These are phyloP conservation scores for Cetradonia linearis DNA, from an alignment of 495 filamentous ascomycete genomes.

Conservation along the genomic window DNA sequence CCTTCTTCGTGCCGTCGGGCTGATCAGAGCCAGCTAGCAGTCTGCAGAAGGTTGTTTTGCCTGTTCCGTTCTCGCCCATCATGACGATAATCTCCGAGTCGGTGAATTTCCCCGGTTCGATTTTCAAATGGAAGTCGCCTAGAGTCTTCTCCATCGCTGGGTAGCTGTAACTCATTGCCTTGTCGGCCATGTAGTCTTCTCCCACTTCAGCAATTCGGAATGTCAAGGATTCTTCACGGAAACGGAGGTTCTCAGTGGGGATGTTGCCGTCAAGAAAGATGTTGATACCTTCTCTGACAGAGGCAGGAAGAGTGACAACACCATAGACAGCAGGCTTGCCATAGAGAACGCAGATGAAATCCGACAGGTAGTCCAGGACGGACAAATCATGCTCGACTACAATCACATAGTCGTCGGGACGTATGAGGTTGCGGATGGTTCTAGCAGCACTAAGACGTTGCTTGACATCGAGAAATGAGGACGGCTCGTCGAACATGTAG, in stretches of 20 bases:
- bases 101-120: constrained; percentile 80
- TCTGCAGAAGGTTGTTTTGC: constrained; percentile 95
- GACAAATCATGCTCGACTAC: constrained; percentile 98
- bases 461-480: constrained; percentile 96
- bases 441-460: constrained; percentile 87
- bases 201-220: constrained; percentile 91
- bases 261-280: constrained; percentile 98
- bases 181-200: constrained; percentile 83
- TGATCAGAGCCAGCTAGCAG: constrained; percentile 88
- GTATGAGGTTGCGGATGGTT: constrained; percentile 79
- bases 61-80: constrained; percentile 98
- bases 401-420: constrained; percentile 89
- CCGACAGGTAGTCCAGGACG: constrained; percentile 93
- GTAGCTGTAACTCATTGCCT: constrained; percentile 73
- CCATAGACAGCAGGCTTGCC: constrained; percentile 91
- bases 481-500: constrained; percentile 99
- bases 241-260: constrained; percentile 95
- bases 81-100: constrained; percentile 98
- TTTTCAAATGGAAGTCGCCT: constrained; percentile 72
- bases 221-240: constrained; percentile 91
- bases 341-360: constrained; percentile 96
- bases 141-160: constrained; percentile 90
- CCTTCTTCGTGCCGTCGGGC: constrained; percentile 62
- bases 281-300: constrained; percentile 98
- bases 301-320: constrained; percentile 93